Evolutionary conservation across 345 rosid genomes (phyloP).

Genomic region (Salix brachista): DNA sequence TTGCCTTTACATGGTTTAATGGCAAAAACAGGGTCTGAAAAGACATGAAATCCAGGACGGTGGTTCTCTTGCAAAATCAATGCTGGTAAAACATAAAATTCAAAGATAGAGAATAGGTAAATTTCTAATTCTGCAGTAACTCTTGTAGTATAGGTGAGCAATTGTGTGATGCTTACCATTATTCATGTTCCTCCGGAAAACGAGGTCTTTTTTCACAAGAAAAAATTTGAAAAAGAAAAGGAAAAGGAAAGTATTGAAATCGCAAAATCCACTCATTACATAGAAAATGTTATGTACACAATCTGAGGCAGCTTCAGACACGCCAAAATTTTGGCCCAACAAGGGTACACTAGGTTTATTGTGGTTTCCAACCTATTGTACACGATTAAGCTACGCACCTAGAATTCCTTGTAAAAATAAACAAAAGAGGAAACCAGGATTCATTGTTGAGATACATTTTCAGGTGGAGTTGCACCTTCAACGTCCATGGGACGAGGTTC

Average conservation of each 20-base stretch:
- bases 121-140: no score
- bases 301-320: not conserved
- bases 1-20: not conserved
- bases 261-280: not conserved
- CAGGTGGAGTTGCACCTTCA: constrained; percentile 24
- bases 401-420: not conserved
- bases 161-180: no score
- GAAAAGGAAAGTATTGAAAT: no score
- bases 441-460: constrained; percentile 22
- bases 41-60: not conserved
- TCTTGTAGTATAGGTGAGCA: no score
- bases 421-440: no score
- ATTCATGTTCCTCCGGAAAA: no score
- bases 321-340: not conserved
- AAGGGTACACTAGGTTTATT: not conserved
- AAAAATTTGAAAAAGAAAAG: no score
- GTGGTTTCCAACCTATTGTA: not conserved
- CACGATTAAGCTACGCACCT: not conserved
- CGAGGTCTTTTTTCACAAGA: no score
- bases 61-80: not conserved
- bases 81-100: not conserved
- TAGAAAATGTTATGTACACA: not conserved
- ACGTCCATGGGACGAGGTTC: constrained; percentile 26
- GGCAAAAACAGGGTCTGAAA: not conserved
- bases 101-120: not conserved